Evolutionary conservation across 176 grass and related monocot genomes (phyloP), one percentile per base, ranked within the genome.

Genomic region (Avena eriantha): DNA sequence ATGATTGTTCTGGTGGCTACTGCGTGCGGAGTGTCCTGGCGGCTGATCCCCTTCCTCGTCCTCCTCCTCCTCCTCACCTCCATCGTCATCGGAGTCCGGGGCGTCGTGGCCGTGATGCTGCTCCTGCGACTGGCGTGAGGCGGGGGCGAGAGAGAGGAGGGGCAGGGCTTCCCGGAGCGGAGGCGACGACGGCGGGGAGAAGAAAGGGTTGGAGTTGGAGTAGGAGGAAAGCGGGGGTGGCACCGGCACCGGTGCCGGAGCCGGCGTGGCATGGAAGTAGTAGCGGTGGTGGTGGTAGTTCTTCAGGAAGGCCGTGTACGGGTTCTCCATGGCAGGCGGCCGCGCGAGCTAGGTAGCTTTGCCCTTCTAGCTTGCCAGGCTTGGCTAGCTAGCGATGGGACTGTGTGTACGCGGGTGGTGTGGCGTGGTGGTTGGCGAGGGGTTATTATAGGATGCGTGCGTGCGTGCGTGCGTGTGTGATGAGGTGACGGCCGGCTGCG

Each of bases 121-220:
- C 11, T 31, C 17, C 2, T n/a, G 23, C 69, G 6, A 12, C 22
- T n/a, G 23, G 10, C 85, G 49, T 0, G 81, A 74, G 0, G 68
- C 35, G 0, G 92, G 96, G 47, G 88, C 89, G 82, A 94, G 92
- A 2, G 88, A 94, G 49, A 98, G 96, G 14, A 98, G 92, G 16
- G 96, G 96, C 51, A 98, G 88, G 34, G 96, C 93, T 83, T 98
- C 96, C 79, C 94, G 91, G 45, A 96, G 86, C 43, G 96, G 93
- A 10, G 96, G 96, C 11, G 96, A 94, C 23, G 73, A 33, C 45
- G 69, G 69, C 24, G 3, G 73, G 13, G 29, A 43, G 58, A 81
- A 87, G 77, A 90, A 90, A 22, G 70, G 81, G 55, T 41, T 17
- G 61, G 85, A 49, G 55, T 41, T 17, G 61, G 85, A 49, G 2